Evolutionary conservation across 495 filamentous ascomycete species (phyloP).

Genomic region (Talaromyces adpressus): DNA sequence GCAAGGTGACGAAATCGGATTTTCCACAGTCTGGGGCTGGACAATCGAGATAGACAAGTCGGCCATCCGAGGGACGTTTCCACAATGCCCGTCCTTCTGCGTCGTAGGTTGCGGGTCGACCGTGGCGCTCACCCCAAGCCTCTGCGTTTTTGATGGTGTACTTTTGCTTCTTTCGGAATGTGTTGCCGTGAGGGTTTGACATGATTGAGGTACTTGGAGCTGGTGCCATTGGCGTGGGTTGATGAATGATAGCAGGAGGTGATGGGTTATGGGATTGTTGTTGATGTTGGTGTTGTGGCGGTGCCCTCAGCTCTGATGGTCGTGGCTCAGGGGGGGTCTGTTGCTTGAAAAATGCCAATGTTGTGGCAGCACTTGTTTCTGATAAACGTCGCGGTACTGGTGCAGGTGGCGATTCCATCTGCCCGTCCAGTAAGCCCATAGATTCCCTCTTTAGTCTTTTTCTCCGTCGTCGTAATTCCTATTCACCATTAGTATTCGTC

Average conservation of each 20-base stretch:
- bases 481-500: neutral
- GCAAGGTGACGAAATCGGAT: constrained; percentile 39
- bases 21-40: constrained; percentile 37
- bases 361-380: constrained; percentile 43
- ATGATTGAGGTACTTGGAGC: constrained; percentile 14
- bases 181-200: constrained; percentile 26
- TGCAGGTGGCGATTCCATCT: constrained; percentile 35
- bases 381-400: constrained; percentile 39
- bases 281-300: constrained; percentile 19
- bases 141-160: constrained; percentile 46
- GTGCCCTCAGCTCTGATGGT: constrained; percentile 20
- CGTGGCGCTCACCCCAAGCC: constrained; percentile 43
- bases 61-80: constrained; percentile 41
- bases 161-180: constrained; percentile 41
- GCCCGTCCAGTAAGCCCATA: constrained; percentile 31
- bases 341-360: constrained; percentile 45
- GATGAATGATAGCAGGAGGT: constrained; percentile 8
- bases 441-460: constrained; percentile 42
- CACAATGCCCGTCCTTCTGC: constrained; percentile 36
- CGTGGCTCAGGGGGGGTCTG: constrained; percentile 42
- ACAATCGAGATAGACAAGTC: constrained; percentile 40
- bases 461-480: constrained; percentile 42
- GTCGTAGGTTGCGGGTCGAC: constrained; percentile 39
- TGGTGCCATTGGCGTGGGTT: constrained; percentile 11
- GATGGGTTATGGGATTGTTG: constrained; percentile 13